These are phyloP conservation scores for Epithemia pelagica DNA, from an alignment of 108 stramenopile species.

Conservation along the genomic window DNA sequence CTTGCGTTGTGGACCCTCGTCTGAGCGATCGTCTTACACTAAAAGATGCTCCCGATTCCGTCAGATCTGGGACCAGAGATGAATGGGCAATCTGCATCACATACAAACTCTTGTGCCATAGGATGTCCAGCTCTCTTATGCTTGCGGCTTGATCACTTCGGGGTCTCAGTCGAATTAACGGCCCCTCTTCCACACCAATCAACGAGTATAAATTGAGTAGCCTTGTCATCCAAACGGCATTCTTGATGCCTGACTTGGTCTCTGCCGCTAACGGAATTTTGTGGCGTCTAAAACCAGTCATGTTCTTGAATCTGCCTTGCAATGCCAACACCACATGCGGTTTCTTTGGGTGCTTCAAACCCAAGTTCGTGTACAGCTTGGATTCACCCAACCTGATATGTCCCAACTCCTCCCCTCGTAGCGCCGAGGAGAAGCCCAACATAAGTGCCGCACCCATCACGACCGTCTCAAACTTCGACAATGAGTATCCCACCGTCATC, in stretches of 20 bases:
- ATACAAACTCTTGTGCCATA: background rate
- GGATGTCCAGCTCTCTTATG: background rate
- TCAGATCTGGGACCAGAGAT: background rate
- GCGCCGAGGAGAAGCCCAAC: background rate
- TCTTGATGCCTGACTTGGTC: background rate
- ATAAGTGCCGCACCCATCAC: background rate
- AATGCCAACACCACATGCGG: background rate
- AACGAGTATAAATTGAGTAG: background rate
- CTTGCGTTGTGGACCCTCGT: background rate
- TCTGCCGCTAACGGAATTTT: background rate
- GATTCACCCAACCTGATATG: background rate
- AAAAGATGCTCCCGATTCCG: background rate
- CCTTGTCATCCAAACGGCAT: background rate
- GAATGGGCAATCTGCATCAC: background rate
- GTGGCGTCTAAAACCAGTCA: background rate
- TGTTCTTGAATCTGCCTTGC: background rate
- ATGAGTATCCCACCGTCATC: background rate
- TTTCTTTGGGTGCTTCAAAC: background rate
- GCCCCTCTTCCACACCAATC: background rate
- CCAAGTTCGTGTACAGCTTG: background rate
- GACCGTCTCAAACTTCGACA: background rate
- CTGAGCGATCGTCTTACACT: background rate
- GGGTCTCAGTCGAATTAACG: background rate
- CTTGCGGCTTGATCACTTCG: background rate
- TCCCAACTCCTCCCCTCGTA: constrained; percentile 2